A percentile compares a stretch with the other conserved stretches of the same genome.
phyloP scores from a whole-genome alignment of 2,329 filamentous ascomycete species.

The Phaeosphaeria sp. region DNA sequence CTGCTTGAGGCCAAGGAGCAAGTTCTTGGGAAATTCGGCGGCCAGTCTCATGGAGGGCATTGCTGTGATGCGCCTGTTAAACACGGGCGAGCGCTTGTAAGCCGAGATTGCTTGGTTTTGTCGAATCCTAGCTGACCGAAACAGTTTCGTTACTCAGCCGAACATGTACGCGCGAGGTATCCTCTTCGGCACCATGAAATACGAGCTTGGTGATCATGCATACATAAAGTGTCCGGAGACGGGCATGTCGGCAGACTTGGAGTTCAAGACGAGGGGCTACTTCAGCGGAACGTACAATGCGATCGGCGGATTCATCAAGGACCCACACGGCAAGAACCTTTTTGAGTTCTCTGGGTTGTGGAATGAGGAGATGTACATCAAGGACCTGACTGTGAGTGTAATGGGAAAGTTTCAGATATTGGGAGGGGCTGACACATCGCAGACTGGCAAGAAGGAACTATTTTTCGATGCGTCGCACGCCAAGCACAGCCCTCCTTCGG shows the following conservation, averaged over 20 bases:
- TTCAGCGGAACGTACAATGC: slow-evolving; percentile 96
- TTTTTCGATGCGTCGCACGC: slow-evolving; percentile 86
- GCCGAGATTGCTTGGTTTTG: background rate
- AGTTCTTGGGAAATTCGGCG: slow-evolving; percentile 94
- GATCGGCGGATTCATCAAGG: slow-evolving; percentile 89
- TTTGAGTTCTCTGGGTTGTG: slow-evolving; percentile 89
- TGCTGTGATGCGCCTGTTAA: slow-evolving; percentile 82
- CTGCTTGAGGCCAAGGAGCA: slow-evolving; percentile 91
- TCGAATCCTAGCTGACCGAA: slow-evolving; percentile 7
- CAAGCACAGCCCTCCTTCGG: slow-evolving; percentile 75
- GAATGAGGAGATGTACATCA: slow-evolving; percentile 95
- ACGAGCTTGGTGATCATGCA: slow-evolving; percentile 95
- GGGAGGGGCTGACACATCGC: slow-evolving; percentile 7
- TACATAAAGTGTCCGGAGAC: slow-evolving; percentile 90
- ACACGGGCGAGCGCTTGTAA: slow-evolving; percentile 91
- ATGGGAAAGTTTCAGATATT: too few species aligned
- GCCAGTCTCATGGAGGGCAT: slow-evolving; percentile 98
- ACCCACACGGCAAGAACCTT: slow-evolving; percentile 83
- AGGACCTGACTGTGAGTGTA: slow-evolving; percentile 72
- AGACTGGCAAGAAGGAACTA: slow-evolving; percentile 89
- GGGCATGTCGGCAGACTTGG: slow-evolving; percentile 85
- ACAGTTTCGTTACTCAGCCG: slow-evolving; percentile 90
- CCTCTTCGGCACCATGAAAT: slow-evolving; percentile 99
- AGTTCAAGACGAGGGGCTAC: slow-evolving; percentile 99
- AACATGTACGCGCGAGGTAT: slow-evolving; percentile 99